Evolutionary conservation across 2,329 filamentous ascomycete species (phyloP), one percentile per base, ranked within the genome.

Genomic region (Hortaea sp.): DNA sequence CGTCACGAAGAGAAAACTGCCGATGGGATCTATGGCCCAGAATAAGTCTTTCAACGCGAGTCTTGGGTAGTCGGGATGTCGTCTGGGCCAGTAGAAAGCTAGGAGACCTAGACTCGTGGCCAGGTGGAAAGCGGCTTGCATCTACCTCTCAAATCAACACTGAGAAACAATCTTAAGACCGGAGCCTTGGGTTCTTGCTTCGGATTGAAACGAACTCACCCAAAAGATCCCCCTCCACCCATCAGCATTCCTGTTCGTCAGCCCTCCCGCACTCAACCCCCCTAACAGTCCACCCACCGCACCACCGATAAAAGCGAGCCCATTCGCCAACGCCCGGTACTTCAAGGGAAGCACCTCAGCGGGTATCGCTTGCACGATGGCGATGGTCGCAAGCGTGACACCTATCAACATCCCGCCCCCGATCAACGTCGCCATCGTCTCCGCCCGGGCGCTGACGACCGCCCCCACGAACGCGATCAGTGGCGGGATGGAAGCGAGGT

Each of bases 181-280:
- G 20, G 20, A 20, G 20, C 20, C 20, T 20, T 20, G 20, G 20
- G 20, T 20, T 20, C 29, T 9, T 9, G 7, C 10, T 13, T 39
- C 13, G 20, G 20, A 20, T 20, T 20, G 20, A 20, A 20, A 20
- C 20, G 20, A 20, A 20, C 45, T 9, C 29, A 47, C 45, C 75
- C 75, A 79, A 56, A 77, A 79, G 52, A 79, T 78, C 52, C 71
- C 69, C 1, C 76, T 66, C 75, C 75, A 79, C 13, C 75, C 75
- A 1, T 58, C 63, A 0, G 65, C 51, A 43, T 64, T 63, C 9
- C 67, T 57, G 48, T 75, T 73, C 0, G 75, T 76, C 2, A 77
- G 69, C 6, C 68, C 74, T 2, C 75, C 76, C 5, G 74, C 73
- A 28, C 71, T 69, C 4, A 78, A 63, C 9, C 64, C 60, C 9